Evolutionary conservation across 2,329 filamentous ascomycete genomes (phyloP).

Genomic region (Juglanconis oblonga): DNA sequence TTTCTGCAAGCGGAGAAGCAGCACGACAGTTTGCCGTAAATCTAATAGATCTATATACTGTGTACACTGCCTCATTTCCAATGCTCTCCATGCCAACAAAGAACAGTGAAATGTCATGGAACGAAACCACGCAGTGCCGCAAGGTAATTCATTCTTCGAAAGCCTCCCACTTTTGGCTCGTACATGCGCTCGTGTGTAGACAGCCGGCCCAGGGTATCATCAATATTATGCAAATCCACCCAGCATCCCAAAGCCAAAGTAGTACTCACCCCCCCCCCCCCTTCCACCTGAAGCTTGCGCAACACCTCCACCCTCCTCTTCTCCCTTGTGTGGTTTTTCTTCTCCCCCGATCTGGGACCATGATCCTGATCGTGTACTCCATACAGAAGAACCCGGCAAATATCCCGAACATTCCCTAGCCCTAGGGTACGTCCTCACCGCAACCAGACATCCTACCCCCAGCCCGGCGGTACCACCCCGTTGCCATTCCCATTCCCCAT

Average conservation of each 20-base stretch:
- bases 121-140: no score
- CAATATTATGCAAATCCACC: conserved; percentile 8
- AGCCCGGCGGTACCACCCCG: background rate
- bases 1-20: no score
- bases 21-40: no score
- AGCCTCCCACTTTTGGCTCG: background rate
- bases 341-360: background rate
- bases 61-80: no score
- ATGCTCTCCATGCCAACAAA: no score
- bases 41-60: no score
- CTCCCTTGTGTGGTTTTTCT: no score
- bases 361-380: background rate
- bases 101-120: no score
- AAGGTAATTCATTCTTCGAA: background rate
- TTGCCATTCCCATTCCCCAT: conserved; percentile 1
- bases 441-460: background rate
- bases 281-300: no score
- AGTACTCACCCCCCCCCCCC: no score
- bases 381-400: background rate
- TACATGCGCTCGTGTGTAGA: background rate
- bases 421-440: background rate
- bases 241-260: background rate
- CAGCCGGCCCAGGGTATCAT: conserved; percentile 15
- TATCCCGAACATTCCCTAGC: background rate
- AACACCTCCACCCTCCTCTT: no score